Base-by-base conservation (phyloP, 1,284 basidiomycete genomes). In the Tilletia setariae region DNA sequence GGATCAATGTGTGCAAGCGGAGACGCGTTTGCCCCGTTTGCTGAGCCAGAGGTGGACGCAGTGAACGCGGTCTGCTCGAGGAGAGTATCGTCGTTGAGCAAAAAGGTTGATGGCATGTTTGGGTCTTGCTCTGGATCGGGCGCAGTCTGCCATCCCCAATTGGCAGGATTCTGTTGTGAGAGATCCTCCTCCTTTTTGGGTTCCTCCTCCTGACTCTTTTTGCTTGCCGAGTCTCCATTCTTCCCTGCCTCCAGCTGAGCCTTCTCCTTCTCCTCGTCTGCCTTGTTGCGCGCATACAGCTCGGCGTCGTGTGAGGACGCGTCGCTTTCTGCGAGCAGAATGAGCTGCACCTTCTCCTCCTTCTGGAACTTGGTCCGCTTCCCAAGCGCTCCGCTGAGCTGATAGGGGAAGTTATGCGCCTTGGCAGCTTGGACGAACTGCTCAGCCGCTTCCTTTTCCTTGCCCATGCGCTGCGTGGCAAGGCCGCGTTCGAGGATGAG, bases 351-450 rank as follows among this genome's bases (percentile, higher is more conserved):
- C 70, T 91, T 85, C 62, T 93, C 91, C 66, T 86, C 88, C 73
- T 90, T 86, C 83, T 98, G 96, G 83, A 91, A 99, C 83, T 93
- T 97, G 16, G 96, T 99, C 70, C 92, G 87, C 84, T 91, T 94
- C 28, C 96, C 96, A 68, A 95, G 85, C 7, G 94, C 93, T 15
- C 96, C 96, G 0, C 92, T 94, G 70, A 98, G 86, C 84, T 94
- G 91, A 83, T 93, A 98, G 81, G 91, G 87, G 67, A 99, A 84
- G 1, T 90, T 90, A 28, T 90, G 91, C 56, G 88, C 86, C 66
- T 87, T 86, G 0, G 93, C 91, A 0, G 95, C 93, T 6, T 87
- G 85, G 40, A 94, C 86, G 78, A 98, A 97, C 64, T 86, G 86
- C 68, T 91, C 89, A 25, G 89, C 89, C 4, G 95, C 94, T 1